Conservation (phyloP, 73 alveolate genomes). For the Durusdinium trenchii region DNA sequence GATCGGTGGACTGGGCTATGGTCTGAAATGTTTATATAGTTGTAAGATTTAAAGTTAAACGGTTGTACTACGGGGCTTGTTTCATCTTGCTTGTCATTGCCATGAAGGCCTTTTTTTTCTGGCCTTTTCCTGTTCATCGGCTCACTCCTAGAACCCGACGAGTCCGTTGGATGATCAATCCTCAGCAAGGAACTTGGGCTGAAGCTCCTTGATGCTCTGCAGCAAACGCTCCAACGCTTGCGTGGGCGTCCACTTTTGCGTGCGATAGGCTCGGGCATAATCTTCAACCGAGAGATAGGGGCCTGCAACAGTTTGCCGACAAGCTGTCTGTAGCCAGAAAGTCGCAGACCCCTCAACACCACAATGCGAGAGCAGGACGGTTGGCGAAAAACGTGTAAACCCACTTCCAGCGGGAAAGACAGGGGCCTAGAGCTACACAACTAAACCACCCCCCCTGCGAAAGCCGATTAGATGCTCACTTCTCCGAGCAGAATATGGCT, state of each 20-base stretch:
- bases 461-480: too few species aligned
- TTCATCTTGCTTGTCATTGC: not conserved
- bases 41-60: not conserved
- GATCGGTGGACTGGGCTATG: not conserved
- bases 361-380: too few species aligned
- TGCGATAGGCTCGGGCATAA: constrained; percentile 55
- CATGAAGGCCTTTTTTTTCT: too few species aligned
- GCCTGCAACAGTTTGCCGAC: not conserved
- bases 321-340: too few species aligned
- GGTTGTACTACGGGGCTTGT: not conserved
- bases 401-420: too few species aligned
- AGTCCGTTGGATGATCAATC: not conserved
- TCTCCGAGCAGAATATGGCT: too few species aligned
- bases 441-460: too few species aligned
- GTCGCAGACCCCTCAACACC: too few species aligned
- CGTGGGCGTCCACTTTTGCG: constrained; percentile 2
- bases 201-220: constrained; percentile 40
- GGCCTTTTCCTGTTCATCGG: too few species aligned
- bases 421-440: too few species aligned
- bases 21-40: not conserved
- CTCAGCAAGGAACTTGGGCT: constrained; percentile 14
- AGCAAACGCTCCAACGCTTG: constrained; percentile 52
- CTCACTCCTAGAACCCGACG: not conserved
- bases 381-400: too few species aligned
- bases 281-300: constrained; percentile 49